Percentiles rank a stretch among this genome's conserved stretches.
Evolutionary conservation across 2,329 filamentous ascomycete species (phyloP).

Genomic region (Botrytis porri): DNA sequence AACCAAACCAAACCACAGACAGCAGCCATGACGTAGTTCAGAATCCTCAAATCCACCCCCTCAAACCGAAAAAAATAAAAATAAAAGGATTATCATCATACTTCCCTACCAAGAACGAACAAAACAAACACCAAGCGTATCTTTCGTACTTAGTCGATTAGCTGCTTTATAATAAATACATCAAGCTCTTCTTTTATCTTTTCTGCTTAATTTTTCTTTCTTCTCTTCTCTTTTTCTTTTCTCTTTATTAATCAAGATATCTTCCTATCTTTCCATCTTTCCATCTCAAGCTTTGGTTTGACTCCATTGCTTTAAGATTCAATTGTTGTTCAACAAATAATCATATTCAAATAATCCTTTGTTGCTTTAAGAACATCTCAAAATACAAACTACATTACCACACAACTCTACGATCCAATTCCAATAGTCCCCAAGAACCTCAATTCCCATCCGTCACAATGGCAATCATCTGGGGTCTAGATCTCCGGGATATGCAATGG

Average conservation of each 20-base stretch:
- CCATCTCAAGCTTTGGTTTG: too few relatives aligned
- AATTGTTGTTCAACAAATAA: not conserved
- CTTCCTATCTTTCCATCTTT: not conserved
- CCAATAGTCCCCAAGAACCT: too few relatives aligned
- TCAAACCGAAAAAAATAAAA: not conserved
- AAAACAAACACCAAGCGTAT: not conserved
- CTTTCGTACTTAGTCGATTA: not conserved
- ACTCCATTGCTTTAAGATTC: not conserved
- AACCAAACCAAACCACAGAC: not conserved
- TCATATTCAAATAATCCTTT: not conserved
- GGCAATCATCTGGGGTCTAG: conserved; percentile 54
- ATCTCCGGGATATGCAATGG: conserved; percentile 57
- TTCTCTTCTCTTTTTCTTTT: not conserved
- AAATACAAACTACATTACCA: not conserved
- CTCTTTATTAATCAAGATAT: not conserved
- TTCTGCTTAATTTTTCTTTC: not conserved
- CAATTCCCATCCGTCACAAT: not conserved
- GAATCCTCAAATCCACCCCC: not conserved
- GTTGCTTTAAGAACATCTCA: not conserved
- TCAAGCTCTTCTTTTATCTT: not conserved
- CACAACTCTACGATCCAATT: not conserved
- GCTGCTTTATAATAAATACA: not conserved
- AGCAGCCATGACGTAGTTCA: conserved; percentile 1
- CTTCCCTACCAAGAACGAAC: not conserved
- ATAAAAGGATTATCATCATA: not conserved